phyloP scores from a whole-genome alignment of 2,329 filamentous ascomycete species.

The Aspergillus ibericus region DNA sequence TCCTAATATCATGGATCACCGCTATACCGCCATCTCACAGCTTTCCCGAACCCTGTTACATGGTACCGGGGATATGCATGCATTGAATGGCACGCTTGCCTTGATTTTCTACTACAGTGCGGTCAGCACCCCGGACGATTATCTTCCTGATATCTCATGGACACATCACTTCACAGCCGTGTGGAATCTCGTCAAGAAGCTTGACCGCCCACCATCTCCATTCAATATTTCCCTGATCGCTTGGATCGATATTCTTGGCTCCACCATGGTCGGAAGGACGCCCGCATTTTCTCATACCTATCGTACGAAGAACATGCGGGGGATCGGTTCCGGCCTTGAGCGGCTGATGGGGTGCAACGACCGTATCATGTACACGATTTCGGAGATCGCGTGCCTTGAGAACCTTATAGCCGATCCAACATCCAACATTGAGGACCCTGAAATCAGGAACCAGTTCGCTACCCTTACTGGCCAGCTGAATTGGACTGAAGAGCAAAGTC shows the following conservation, averaged over 20 bases:
- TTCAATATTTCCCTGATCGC: conserved; percentile 88
- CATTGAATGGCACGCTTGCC: conserved; percentile 79
- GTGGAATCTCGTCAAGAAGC: conserved; percentile 77
- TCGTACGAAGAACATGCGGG: conserved; percentile 81
- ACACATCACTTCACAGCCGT: conserved; percentile 93
- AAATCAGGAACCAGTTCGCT: no score
- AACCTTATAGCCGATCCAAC: no score
- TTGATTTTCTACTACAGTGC: conserved; percentile 96
- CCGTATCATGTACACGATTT: conserved; percentile 95
- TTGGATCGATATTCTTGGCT: conserved; percentile 96
- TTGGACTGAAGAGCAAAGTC: conserved; percentile 55
- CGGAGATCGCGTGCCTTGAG: conserved; percentile 95
- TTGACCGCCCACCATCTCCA: conserved; percentile 68
- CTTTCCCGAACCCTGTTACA: conserved; percentile 76
- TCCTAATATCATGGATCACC: conserved; percentile 63
- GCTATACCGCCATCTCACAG: conserved; percentile 79
- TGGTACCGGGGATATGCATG: conserved; percentile 78
- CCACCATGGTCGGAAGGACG: conserved; percentile 82
- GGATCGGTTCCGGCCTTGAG: conserved; percentile 68
- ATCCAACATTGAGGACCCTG: no score
- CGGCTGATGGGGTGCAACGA: conserved; percentile 98
- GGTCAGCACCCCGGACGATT: conserved; percentile 79
- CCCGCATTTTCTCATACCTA: conserved; percentile 90
- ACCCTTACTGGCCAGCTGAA: conserved; percentile 83
- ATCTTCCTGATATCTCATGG: conserved; percentile 91